Evolutionary conservation across 192 early-diverging fungal genomes (phyloP).

Genomic region (Phycomyces nitens): DNA sequence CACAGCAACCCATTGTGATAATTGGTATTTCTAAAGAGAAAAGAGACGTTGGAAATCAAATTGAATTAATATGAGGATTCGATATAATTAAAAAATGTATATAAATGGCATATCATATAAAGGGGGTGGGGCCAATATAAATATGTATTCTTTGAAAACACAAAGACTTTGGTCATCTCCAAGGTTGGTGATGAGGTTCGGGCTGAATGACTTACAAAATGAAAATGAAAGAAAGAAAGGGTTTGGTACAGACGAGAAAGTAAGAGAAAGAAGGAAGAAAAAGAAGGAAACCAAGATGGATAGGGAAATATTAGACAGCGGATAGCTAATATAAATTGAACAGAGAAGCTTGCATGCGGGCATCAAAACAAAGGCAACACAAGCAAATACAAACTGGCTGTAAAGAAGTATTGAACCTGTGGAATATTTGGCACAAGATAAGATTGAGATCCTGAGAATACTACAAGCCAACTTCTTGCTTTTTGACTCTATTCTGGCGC

Average conservation of each 20-base stretch:
- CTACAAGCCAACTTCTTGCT: no score
- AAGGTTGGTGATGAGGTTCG: not conserved
- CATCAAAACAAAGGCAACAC: no score
- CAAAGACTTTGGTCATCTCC: not conserved
- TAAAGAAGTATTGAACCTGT: no score
- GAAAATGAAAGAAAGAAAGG: not conserved
- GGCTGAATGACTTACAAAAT: not conserved
- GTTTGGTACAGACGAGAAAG: not conserved
- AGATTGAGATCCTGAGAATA: no score
- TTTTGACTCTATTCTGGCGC: no score
- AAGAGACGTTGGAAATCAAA: not conserved
- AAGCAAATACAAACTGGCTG: no score
- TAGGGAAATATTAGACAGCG: not conserved
- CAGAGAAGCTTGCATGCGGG: not conserved
- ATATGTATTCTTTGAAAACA: no score
- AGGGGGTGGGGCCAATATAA: no score
- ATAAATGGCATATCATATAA: no score
- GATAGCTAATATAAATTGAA: conserved; percentile 3
- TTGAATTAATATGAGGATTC: not conserved
- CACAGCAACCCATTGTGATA: conserved; percentile 81
- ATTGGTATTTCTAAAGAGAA: not conserved
- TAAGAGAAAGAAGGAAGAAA: not conserved
- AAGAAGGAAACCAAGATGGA: not conserved
- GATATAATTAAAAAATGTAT: no score
- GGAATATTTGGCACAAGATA: no score